phyloP scores from a whole-genome alignment of 23 red algal species.

The Agarophyton chilense region DNA sequence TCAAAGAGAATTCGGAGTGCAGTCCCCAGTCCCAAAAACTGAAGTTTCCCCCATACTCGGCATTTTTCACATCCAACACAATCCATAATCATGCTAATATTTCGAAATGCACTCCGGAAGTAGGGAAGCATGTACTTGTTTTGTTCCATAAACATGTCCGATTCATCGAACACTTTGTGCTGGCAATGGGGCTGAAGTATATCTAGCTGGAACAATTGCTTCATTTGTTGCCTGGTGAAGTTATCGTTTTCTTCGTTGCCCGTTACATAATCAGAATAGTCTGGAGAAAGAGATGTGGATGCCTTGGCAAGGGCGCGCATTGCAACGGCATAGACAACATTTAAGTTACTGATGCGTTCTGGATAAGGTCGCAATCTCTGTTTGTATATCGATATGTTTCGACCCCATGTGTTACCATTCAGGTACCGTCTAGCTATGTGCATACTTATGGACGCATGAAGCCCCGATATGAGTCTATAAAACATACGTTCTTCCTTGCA shows the following conservation, averaged over 20 bases:
- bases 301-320: constrained; percentile 90
- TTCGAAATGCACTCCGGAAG: constrained; percentile 89
- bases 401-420: constrained; percentile 65
- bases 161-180: constrained; percentile 88
- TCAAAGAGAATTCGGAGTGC: constrained; percentile 92
- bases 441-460: constrained; percentile 97
- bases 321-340: constrained; percentile 83
- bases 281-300: constrained; percentile 43
- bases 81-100: constrained; percentile 98
- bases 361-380: constrained; percentile 76
- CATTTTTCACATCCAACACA: constrained; percentile 99
- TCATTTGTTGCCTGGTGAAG: constrained; percentile 51
- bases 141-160: constrained; percentile 81
- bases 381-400: constrained; percentile 80
- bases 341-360: constrained; percentile 90
- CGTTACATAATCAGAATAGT: constrained; percentile 67
- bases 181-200: constrained; percentile 74
- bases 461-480: constrained; percentile 82
- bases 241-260: constrained; percentile 86
- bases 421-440: constrained; percentile 90
- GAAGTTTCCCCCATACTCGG: constrained; percentile 96
- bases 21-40: constrained; percentile 96
- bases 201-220: constrained; percentile 59
- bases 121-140: constrained; percentile 63
- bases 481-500: constrained; percentile 96